Evolutionary conservation across 2,329 filamentous ascomycete species (phyloP).

Genomic region (Zymoseptoria ardabiliae): DNA sequence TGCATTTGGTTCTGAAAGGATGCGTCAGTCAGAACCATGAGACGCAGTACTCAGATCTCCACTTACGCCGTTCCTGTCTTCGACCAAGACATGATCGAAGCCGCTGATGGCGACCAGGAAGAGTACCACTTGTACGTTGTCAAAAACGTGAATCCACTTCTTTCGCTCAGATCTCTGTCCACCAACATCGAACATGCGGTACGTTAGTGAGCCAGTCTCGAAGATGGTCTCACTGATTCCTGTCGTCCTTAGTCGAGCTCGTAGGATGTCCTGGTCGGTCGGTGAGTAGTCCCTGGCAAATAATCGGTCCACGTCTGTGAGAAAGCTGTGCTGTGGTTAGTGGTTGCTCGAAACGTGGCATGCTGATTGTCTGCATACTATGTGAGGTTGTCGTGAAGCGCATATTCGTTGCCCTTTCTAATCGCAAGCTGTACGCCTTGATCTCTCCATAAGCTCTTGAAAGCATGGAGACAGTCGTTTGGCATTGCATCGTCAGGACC

Average conservation of each 20-base stretch:
- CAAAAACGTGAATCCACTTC: constrained; percentile 97
- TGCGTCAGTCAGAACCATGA: constrained; percentile 3
- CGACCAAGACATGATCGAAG: constrained; percentile 91
- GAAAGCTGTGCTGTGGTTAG: constrained; percentile 57
- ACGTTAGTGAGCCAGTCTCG: constrained; percentile 82
- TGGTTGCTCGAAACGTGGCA: not conserved
- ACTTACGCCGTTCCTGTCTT: constrained; percentile 89
- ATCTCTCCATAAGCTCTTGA: constrained; percentile 80
- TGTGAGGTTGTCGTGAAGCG: constrained; percentile 86
- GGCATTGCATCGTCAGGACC: constrained; percentile 75
- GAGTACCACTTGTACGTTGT: constrained; percentile 84
- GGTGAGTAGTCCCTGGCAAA: constrained; percentile 70
- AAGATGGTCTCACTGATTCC: constrained; percentile 95
- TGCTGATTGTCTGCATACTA: constrained; percentile 57
- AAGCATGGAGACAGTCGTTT: constrained; percentile 66
- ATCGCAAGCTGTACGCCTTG: constrained; percentile 80
- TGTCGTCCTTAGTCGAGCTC: constrained; percentile 82
- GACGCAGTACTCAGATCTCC: not conserved
- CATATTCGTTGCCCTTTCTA: constrained; percentile 89
- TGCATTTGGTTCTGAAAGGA: constrained; percentile 47
- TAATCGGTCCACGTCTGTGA: constrained; percentile 57
- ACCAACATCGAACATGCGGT: constrained; percentile 94
- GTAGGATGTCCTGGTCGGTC: constrained; percentile 87
- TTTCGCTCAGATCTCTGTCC: constrained; percentile 88
- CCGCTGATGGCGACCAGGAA: constrained; percentile 94